Percentiles rank a stretch among this genome's conserved stretches.
Evolutionary conservation across 306 rosid genomes (phyloP).

Genomic region (Citrullus mucosospermus): DNA sequence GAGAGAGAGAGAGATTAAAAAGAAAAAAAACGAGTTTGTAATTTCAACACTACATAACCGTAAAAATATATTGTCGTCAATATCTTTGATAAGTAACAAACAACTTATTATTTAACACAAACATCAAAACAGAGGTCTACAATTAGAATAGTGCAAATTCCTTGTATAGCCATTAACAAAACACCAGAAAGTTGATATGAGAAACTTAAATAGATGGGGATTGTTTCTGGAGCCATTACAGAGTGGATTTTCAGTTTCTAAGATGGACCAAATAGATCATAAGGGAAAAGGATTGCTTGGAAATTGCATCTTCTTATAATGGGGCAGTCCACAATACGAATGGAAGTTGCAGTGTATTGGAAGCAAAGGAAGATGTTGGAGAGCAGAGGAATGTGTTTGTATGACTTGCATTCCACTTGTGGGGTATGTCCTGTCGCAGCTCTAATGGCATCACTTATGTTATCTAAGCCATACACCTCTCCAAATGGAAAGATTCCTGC

Average conservation of each 20-base stretch:
- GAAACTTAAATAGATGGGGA: neutral
- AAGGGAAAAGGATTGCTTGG: constrained; percentile 8
- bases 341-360: constrained; percentile 1
- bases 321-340: constrained; percentile 12
- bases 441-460: constrained; percentile 2
- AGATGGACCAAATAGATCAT: neutral
- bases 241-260: neutral
- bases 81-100: no score
- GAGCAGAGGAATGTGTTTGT: constrained; percentile 12
- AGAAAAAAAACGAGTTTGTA: no score
- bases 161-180: neutral
- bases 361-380: constrained; percentile 17
- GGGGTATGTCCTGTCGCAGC: constrained; percentile 13
- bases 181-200: neutral
- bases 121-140: neutral
- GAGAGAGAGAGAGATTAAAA: no score
- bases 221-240: neutral
- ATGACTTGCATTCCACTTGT: constrained; percentile 9
- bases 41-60: no score
- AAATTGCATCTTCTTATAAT: constrained; percentile 1
- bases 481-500: constrained; percentile 15
- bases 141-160: no score
- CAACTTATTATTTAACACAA: neutral
- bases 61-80: no score
- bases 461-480: constrained; percentile 3